A percentile compares a stretch with the other conserved stretches of the same genome.
phyloP scores from a whole-genome alignment of 371 early-diverging fungal genomes.

The Rhizopus delemar region DNA sequence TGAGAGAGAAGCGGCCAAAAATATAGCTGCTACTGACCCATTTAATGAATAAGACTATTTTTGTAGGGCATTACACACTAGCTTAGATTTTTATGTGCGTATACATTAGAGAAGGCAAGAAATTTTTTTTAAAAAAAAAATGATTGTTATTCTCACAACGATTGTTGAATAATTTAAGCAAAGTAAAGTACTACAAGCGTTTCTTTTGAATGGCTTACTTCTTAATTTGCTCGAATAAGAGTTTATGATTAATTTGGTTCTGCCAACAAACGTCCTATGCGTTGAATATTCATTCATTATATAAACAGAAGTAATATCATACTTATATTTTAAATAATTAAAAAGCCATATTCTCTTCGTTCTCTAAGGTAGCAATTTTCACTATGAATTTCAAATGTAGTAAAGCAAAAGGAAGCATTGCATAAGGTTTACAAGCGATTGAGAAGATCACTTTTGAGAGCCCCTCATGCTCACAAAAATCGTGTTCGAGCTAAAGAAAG shows the following conservation, averaged over 20 bases:
- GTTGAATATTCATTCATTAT: conserved; percentile 11
- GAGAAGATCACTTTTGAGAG: too few species aligned
- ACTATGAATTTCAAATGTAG: not conserved
- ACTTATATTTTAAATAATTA: conserved; percentile 18
- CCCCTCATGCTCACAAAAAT: too few species aligned
- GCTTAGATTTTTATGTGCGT: not conserved
- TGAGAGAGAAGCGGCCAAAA: conserved; percentile 17
- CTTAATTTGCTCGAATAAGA: conserved; percentile 9
- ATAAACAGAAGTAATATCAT: conserved; percentile 18
- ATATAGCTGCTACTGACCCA: conserved; percentile 28
- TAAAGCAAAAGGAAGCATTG: too few species aligned
- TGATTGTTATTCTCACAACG: not conserved
- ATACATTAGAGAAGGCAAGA: not conserved
- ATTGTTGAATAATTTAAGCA: too few species aligned
- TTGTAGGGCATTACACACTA: too few species aligned
- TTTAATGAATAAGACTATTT: conserved; percentile 27
- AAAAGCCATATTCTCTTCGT: conserved; percentile 17
- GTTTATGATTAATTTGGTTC: conserved; percentile 7
- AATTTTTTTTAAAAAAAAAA: not conserved
- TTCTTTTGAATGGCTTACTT: not conserved
- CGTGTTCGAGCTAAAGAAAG: too few species aligned
- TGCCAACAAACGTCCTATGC: not conserved
- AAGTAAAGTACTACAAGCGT: not conserved
- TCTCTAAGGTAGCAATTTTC: conserved; percentile 11
- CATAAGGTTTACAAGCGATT: too few species aligned